Evolutionary conservation across 768 basidiomycete genomes (phyloP).

Genomic region (Suillus subluteus): DNA sequence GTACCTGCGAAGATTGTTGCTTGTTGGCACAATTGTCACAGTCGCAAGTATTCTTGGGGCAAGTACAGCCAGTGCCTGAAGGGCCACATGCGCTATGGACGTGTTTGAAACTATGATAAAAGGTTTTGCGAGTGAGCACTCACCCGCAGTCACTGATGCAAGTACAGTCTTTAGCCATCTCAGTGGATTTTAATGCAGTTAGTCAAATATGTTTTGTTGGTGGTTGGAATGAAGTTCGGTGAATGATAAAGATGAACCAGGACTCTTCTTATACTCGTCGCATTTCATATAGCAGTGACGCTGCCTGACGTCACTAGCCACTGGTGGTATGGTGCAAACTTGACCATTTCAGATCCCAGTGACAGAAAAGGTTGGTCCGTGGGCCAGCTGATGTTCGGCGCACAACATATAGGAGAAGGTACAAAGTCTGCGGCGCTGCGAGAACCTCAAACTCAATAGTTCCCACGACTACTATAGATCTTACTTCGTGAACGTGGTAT

Average conservation of each 20-base stretch:
- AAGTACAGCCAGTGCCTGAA: conserved; percentile 34
- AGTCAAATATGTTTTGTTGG: not conserved
- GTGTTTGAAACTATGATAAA: not conserved
- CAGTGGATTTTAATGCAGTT: not conserved
- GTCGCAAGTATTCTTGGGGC: conserved; percentile 33
- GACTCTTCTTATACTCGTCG: not conserved
- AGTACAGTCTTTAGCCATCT: conserved; percentile 32
- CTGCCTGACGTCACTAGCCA: not conserved
- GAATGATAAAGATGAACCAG: too few relatives aligned
- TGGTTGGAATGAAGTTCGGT: not conserved
- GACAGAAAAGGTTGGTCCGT: too few relatives aligned
- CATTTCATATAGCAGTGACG: not conserved
- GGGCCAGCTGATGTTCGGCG: not conserved
- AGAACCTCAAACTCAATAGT: not conserved
- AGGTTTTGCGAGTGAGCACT: conserved; percentile 10
- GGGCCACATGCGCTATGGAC: conserved; percentile 34
- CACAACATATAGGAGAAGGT: not conserved
- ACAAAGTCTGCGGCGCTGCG: not conserved
- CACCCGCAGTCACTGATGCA: conserved; percentile 35
- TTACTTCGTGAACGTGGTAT: not conserved
- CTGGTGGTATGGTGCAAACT: not conserved
- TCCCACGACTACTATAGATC: conserved; percentile 5
- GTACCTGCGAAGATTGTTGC: conserved; percentile 27
- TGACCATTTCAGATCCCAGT: not conserved
- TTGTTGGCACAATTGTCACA: conserved; percentile 36